Evolutionary conservation across 2,329 filamentous ascomycete genomes (phyloP).

Genomic region (Fusarium nematophilum): DNA sequence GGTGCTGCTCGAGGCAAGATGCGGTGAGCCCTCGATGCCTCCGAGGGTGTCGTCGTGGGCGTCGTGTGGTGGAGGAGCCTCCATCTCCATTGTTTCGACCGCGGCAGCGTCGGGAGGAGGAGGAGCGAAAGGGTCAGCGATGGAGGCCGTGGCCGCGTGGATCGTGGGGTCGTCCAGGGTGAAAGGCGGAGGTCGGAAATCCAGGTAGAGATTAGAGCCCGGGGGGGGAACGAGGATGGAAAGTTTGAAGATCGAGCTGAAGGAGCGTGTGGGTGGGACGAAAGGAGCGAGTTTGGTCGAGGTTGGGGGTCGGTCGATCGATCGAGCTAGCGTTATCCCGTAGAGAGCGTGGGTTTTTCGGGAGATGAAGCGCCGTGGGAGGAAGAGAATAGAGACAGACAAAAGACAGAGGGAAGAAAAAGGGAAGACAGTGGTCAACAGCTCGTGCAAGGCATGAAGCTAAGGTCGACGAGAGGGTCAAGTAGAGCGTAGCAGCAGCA

Average conservation of each 20-base stretch:
- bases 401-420: slow-evolving; percentile 14
- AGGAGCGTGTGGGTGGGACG: slow-evolving; percentile 32
- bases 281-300: slow-evolving; percentile 29
- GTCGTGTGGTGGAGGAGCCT: slow-evolving; percentile 47
- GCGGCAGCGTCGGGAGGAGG: slow-evolving; percentile 51
- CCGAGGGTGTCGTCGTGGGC: slow-evolving; percentile 62
- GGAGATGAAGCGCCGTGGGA: slow-evolving; percentile 10
- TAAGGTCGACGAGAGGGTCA: slow-evolving; percentile 24
- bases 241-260: slow-evolving; percentile 18
- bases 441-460: slow-evolving; percentile 43
- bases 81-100: slow-evolving; percentile 62
- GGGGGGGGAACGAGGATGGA: slow-evolving; percentile 2
- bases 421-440: slow-evolving; percentile 31
- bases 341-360: slow-evolving; percentile 41
- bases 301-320: slow-evolving; percentile 8
- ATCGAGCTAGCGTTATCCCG: slow-evolving; percentile 5
- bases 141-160: slow-evolving; percentile 36
- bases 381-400: neutral
- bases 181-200: slow-evolving; percentile 34
- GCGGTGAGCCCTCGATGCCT: slow-evolving; percentile 61
- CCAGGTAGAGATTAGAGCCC: slow-evolving; percentile 11
- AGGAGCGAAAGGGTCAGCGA: slow-evolving; percentile 23
- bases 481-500: slow-evolving; percentile 15
- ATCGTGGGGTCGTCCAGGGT: slow-evolving; percentile 58
- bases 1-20: slow-evolving; percentile 51